These are phyloP conservation scores for Yamagishiella unicocca DNA, from an alignment of 139 green algal species.

Conservation along the genomic window DNA sequence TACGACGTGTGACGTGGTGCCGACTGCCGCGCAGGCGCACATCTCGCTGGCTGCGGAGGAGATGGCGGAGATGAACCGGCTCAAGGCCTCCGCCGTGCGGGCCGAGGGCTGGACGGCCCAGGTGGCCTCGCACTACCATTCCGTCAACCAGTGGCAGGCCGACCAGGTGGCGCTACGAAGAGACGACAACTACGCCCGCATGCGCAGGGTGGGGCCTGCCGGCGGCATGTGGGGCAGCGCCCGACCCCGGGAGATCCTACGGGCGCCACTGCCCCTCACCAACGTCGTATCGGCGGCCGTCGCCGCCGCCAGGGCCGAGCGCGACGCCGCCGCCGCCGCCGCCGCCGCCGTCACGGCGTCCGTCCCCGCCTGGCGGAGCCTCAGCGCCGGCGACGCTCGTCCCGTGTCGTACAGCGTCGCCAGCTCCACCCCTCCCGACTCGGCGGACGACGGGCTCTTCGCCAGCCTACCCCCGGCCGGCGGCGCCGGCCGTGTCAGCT, in stretches of 20 bases:
- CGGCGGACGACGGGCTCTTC: background rate
- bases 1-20: background rate
- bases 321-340: background rate
- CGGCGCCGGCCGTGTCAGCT: background rate
- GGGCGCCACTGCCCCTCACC: constrained; percentile 44
- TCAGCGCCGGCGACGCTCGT: background rate
- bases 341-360: background rate
- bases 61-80: constrained; percentile 17
- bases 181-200: constrained; percentile 37
- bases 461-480: background rate
- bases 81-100: constrained; percentile 13
- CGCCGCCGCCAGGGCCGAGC: background rate
- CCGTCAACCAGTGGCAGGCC: constrained; percentile 8
- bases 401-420: background rate
- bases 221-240: constrained; percentile 41
- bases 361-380: background rate
- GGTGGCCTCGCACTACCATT: constrained; percentile 25
- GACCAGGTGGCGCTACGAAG: constrained; percentile 46
- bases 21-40: background rate
- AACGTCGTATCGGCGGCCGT: constrained; percentile 32
- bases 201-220: constrained; percentile 34
- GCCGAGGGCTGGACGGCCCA: constrained; percentile 31
- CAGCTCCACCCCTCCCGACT: background rate
- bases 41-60: constrained; percentile 1
- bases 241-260: constrained; percentile 32